Evolutionary conservation across 495 filamentous ascomycete species (phyloP).

Genomic region (Pseudoneurospora amorphoporcata): DNA sequence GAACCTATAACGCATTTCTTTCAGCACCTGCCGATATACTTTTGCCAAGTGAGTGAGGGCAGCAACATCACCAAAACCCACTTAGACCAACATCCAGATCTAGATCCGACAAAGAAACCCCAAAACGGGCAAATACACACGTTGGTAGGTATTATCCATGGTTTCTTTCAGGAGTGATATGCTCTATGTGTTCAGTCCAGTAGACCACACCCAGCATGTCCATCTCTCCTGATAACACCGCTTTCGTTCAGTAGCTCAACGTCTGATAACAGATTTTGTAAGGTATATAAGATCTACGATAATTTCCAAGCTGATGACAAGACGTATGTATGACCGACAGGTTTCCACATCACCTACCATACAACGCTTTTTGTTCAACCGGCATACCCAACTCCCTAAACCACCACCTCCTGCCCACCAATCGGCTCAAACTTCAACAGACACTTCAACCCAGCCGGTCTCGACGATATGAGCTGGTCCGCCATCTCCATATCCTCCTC

Average conservation of each 20-base stretch:
- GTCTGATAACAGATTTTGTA: too few relatives aligned
- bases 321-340: too few relatives aligned
- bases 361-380: neutral
- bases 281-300: too few relatives aligned
- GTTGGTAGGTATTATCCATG: neutral
- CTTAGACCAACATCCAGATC: neutral
- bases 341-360: too few relatives aligned
- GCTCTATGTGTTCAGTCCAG: neutral
- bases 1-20: too few relatives aligned
- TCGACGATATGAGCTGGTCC: conserved; percentile 51
- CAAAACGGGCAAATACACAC: neutral
- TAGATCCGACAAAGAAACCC: neutral
- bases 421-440: conserved; percentile 30
- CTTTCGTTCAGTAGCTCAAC: too few relatives aligned
- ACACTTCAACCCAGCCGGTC: conserved; percentile 46
- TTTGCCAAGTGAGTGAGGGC: neutral
- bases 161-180: neutral
- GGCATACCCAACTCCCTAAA: neutral
- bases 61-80: neutral
- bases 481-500: conserved; percentile 44
- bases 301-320: too few relatives aligned
- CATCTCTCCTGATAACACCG: too few relatives aligned
- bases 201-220: too few relatives aligned
- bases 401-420: neutral
- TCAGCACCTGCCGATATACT: neutral